These are phyloP conservation scores for Madurella fahalii DNA, from an alignment of 2,329 filamentous ascomycete genomes.

Conservation along the genomic window DNA sequence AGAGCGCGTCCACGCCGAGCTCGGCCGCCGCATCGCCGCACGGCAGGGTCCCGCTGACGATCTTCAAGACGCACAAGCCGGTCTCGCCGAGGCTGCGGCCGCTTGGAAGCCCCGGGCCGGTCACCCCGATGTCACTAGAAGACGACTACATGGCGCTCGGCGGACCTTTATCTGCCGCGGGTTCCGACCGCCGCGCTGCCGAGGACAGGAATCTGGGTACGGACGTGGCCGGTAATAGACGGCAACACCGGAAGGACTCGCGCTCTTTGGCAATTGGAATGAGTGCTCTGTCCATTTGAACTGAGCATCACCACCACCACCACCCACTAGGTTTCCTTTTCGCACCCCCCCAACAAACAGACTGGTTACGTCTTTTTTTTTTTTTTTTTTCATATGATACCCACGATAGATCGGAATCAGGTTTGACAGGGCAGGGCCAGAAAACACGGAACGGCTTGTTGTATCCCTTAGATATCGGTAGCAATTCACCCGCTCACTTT, in stretches of 20 bases:
- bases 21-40: not conserved
- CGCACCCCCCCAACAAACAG: too few species aligned
- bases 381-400: not conserved
- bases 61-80: conserved; percentile 41
- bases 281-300: conserved; percentile 8
- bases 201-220: conserved; percentile 29
- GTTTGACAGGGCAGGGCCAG: too few species aligned
- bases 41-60: not conserved
- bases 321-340: not conserved
- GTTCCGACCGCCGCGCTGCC: conserved; percentile 14
- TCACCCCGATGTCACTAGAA: conserved; percentile 58
- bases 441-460: too few species aligned
- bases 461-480: too few species aligned
- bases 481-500: too few species aligned
- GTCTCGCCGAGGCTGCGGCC: conserved; percentile 48
- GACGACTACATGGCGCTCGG: conserved; percentile 36
- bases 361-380: too few species aligned
- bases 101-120: conserved; percentile 55
- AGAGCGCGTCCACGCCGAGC: conserved; percentile 4
- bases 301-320: not conserved
- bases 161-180: conserved; percentile 17
- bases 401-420: too few species aligned
- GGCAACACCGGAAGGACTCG: not conserved
- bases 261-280: not conserved
- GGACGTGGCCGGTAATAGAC: conserved; percentile 33